Evolutionary conservation across 1,139 yeast genomes (phyloP).

Genomic region (Suhomyces anneliseae): DNA sequence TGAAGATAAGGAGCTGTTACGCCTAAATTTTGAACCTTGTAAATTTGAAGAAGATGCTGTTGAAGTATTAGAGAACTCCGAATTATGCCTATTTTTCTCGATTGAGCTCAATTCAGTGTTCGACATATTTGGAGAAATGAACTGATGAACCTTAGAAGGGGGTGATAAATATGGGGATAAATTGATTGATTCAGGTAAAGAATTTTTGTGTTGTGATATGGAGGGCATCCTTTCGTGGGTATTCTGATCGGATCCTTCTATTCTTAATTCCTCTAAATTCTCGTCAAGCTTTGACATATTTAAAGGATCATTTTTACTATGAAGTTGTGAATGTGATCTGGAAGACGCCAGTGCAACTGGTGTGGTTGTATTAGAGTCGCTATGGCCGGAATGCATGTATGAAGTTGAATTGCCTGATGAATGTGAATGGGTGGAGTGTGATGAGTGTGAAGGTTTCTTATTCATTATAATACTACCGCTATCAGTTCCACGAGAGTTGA

Average conservation of each 20-base stretch:
- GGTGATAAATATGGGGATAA: neutral
- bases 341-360: neutral
- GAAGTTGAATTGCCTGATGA: neutral
- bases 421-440: constrained; percentile 5
- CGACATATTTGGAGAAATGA: neutral
- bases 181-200: neutral
- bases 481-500: constrained; percentile 4
- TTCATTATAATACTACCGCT: constrained; percentile 3
- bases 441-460: constrained; percentile 5
- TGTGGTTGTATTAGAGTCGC: constrained; percentile 1
- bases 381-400: neutral
- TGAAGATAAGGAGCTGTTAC: constrained; percentile 17
- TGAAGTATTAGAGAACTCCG: constrained; percentile 10
- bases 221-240: neutral
- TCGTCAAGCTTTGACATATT: constrained; percentile 1
- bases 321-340: neutral
- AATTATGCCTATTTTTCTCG: constrained; percentile 8
- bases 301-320: constrained; percentile 1
- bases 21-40: constrained; percentile 8
- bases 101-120: neutral
- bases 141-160: neutral
- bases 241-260: too few relatives aligned
- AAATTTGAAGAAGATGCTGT: constrained; percentile 4
- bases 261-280: neutral
- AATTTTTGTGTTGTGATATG: neutral